Evolutionary conservation across 345 rosid species (phyloP), one percentile per base, ranked within the genome.

Genomic region (Cardamine chenopodiifolia): DNA sequence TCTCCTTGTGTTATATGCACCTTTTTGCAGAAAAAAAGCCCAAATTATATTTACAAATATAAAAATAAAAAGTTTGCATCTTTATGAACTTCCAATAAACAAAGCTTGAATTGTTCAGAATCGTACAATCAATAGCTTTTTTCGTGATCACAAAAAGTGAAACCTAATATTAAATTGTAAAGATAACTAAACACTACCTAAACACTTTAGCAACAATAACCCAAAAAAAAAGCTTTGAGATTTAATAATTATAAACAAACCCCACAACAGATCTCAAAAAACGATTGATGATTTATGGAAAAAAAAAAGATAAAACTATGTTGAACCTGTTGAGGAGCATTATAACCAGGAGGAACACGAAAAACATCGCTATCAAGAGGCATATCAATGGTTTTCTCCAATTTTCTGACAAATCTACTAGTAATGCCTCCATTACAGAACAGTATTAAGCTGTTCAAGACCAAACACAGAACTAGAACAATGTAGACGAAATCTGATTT

Each of bases 1-100:
- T 94, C 96, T 68, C 97, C 98, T 88, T 89, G 98, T 63, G 97
- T 94, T 83, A 94, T 82, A 71, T 94, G 96, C 47, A 93, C 96
- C 81, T 78, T 66, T 73, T 62, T 42, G 23, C 17, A 13, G 17
- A 13, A 13, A 23, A 25, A 53, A 11, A 47, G 42, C 14, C 42
- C 40, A 35, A 56, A 34, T 23, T 22, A 32, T 9, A 56, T 32
- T 3, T 22, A 61, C 28, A n/a, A 35, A 37, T 26, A 32, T 45
- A 14, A 59, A 14, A 13, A 1, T 2, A 59, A 48, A 69, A 45
- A 45, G 8, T 45, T 7, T 0, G 53, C 6, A 58, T 37, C 25
- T 69, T 54, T 52, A 39, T 39, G 15, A 68, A 59, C 18, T 6
- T n/a, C 53, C 53, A 58, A 58, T 67, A 39, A 75, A 23, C 28